phyloP scores from a whole-genome alignment of 305 asterid species.

The Solanum hybrid region DNA sequence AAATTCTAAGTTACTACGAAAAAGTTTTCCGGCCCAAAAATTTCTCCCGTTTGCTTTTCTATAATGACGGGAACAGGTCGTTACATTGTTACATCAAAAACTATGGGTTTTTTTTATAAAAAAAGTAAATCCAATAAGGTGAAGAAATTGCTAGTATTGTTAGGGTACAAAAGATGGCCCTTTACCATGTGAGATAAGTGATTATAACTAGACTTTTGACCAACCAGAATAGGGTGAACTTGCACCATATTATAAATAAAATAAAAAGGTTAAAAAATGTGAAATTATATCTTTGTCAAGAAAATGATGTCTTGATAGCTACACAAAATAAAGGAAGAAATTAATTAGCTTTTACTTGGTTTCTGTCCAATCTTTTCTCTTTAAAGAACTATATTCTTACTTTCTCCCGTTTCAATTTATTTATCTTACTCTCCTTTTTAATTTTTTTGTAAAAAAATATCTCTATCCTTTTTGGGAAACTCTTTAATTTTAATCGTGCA shows the following conservation, averaged over 20 bases:
- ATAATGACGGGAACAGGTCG: too few species aligned
- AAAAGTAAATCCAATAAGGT: neutral
- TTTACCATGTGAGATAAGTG: neutral
- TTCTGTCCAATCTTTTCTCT: neutral
- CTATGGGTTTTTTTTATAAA: neutral
- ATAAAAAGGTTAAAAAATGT: neutral
- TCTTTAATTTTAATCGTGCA: too few species aligned
- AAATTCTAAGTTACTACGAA: too few species aligned
- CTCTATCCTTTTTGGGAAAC: too few species aligned
- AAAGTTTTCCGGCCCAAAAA: too few species aligned
- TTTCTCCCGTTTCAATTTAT: too few species aligned
- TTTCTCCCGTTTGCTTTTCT: too few species aligned
- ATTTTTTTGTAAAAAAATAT: too few species aligned
- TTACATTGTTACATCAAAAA: neutral
- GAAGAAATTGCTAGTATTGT: neutral
- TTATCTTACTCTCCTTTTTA: too few species aligned
- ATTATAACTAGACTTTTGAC: neutral
- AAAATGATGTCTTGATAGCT: conserved; percentile 18
- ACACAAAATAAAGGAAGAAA: neutral
- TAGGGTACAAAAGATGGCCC: neutral
- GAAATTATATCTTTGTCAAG: conserved; percentile 1
- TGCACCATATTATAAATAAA: neutral
- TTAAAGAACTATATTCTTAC: neutral
- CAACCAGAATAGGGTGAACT: neutral
- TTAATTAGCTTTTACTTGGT: neutral